Evolutionary conservation across 192 early-diverging fungal genomes (phyloP), one percentile per base, ranked within the genome.

Genomic region (Backusella westeae): DNA sequence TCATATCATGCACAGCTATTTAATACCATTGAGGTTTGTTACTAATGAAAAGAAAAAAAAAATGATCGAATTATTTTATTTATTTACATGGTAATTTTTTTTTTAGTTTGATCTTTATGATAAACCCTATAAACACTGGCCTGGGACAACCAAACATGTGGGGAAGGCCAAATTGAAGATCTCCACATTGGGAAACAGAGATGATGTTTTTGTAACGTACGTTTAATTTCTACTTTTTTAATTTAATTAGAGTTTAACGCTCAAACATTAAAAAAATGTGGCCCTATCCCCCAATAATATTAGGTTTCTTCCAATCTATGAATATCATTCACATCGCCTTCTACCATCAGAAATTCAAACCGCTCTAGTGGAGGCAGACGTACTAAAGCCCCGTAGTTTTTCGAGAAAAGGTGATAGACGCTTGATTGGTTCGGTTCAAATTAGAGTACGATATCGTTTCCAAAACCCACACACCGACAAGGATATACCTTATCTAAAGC

Each of bases 1-100:
- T 88, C 92, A 8, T 92, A 89, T 69, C 92, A 93, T 68, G 86
- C 86, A 68, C 92, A 93, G 83, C 85, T 93, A 26, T 93, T 93
- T 84, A 90, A 91, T 66, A 90, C 89, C 17, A 70, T 87, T n/a
- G 84, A 87, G 81, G 86, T 82, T 63, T 29, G 23, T 29, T 59
- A 26, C 52, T 23, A 21, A 56, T 9, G 23, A 9, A 59, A 63
- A 63, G 7, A 63, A 29, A 29, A 26, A 26, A 63, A 29, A 29
- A 26, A 14, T 26, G 12, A 26, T 26, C 2, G 32, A 32, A 3
- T 3, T 32, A 32, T 32, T 32, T 32, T 14, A 81, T 69, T 23
- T 10, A 21, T 36, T 23, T 23, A 23, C 23, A 35, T 42, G 3
- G 19, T 46, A 29, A 17, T 32, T 32, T 32, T 32, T 32, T 32